Conservation (phyloP, 768 basidiomycete species). For the Infundibulicybe gibba region DNA sequence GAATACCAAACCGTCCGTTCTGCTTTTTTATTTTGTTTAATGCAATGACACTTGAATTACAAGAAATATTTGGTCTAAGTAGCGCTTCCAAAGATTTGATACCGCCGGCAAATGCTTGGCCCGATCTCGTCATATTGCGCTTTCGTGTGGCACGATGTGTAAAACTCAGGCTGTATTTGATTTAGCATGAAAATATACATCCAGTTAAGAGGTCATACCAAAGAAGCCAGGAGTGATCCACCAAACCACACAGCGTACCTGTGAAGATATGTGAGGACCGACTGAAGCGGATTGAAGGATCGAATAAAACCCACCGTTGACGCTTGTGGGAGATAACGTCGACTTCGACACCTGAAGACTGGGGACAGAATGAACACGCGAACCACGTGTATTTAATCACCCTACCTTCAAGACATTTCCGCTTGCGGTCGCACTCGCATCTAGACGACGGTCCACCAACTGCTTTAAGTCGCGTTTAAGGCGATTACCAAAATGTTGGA, state of each 20-base stretch:
- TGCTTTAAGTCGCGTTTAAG: constrained; percentile 95
- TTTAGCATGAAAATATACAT: not conserved
- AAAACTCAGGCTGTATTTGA: constrained; percentile 82
- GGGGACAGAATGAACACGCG: not conserved
- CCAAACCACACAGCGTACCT: constrained; percentile 98
- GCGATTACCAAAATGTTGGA: constrained; percentile 96
- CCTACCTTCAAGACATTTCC: constrained; percentile 75
- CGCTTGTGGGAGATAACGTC: constrained; percentile 99
- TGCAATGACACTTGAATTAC: not conserved
- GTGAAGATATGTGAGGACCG: constrained; percentile 2
- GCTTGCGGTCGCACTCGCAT: constrained; percentile 68
- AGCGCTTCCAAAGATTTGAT: constrained; percentile 91
- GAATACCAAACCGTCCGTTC: too few species aligned
- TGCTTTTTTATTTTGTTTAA: too few species aligned
- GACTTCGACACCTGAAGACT: constrained; percentile 97
- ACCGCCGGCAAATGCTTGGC: constrained; percentile 87
- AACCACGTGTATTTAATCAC: not conserved
- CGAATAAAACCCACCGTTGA: constrained; percentile 55
- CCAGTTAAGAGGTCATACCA: constrained; percentile 47
- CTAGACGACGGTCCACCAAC: constrained; percentile 86
- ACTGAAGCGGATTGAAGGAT: constrained; percentile 6
- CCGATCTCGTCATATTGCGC: constrained; percentile 94
- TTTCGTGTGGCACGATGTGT: constrained; percentile 90
- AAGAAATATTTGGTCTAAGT: constrained; percentile 39
- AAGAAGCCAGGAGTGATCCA: constrained; percentile 88